Evolutionary conservation across 805 yeast species (phyloP).

Genomic region (Kodamaea sagamina): DNA sequence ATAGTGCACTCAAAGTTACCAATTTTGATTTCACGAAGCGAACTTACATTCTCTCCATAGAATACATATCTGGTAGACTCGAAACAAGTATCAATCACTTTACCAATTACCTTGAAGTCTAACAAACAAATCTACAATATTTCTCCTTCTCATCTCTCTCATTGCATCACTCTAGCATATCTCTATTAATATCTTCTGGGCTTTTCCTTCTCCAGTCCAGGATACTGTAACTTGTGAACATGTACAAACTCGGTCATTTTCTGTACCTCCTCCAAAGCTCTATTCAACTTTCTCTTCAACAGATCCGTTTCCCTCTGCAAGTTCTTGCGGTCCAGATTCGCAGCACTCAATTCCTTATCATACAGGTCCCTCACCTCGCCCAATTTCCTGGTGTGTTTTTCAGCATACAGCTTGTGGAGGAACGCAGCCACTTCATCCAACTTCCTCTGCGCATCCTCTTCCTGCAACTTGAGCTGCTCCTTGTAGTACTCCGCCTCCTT

Average conservation of each 20-base stretch:
- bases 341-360: constrained; percentile 15
- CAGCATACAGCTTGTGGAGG: constrained; percentile 69
- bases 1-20: no score
- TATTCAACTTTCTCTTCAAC: constrained; percentile 18
- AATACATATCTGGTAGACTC: no score
- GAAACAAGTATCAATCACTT: no score
- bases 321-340: constrained; percentile 15
- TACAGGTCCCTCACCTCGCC: constrained; percentile 47
- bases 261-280: constrained; percentile 18
- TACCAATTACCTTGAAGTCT: no score
- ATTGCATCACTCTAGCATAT: not conserved
- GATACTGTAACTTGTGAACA: constrained; percentile 16
- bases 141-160: not conserved
- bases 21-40: no score
- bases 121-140: not conserved
- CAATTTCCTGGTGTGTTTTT: constrained; percentile 75
- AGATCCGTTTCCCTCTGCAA: constrained; percentile 17
- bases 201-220: constrained; percentile 7
- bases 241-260: constrained; percentile 17
- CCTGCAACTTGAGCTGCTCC: constrained; percentile 37
- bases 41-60: no score
- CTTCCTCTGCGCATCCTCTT: constrained; percentile 53
- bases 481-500: constrained; percentile 21
- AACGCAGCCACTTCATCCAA: constrained; percentile 67
- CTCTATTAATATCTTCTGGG: constrained; percentile 4